These are phyloP conservation scores for Haplosporangium gracile DNA, from an alignment of 192 early-diverging fungal genomes.

Conservation along the genomic window DNA sequence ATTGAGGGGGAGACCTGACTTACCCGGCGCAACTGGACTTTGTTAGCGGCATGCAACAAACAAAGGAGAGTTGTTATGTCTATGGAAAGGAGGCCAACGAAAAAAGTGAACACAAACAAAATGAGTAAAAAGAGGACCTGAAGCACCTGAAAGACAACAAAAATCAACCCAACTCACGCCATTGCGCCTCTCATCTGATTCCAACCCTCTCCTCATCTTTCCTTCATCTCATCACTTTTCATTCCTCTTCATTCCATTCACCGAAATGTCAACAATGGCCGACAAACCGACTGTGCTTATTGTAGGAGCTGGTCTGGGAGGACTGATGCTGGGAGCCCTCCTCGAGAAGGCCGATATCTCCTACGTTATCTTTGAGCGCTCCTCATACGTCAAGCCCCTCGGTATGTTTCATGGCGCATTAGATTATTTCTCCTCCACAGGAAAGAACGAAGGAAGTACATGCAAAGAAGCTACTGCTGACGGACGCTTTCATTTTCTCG, in stretches of 20 bases:
- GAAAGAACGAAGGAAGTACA: too few species aligned
- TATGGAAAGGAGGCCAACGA: too few species aligned
- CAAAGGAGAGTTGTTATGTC: too few species aligned
- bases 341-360: not conserved
- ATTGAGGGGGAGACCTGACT: too few species aligned
- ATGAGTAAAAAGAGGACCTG: too few species aligned
- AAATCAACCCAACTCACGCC: too few species aligned
- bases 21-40: too few species aligned
- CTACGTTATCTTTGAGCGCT: not conserved
- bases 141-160: too few species aligned
- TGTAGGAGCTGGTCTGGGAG: not conserved
- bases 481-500: not conserved
- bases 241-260: not conserved
- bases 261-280: not conserved
- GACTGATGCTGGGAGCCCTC: not conserved
- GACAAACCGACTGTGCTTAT: not conserved
- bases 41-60: too few species aligned
- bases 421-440: not conserved
- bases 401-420: not conserved
- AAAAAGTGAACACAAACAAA: too few species aligned
- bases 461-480: not conserved
- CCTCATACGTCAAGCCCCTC: not conserved
- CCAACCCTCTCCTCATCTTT: not conserved
- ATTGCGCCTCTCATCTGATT: not conserved
- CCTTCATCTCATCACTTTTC: not conserved